Conservation (phyloP, 2,329 filamentous ascomycete genomes). For the Bipolaris oryzae region DNA sequence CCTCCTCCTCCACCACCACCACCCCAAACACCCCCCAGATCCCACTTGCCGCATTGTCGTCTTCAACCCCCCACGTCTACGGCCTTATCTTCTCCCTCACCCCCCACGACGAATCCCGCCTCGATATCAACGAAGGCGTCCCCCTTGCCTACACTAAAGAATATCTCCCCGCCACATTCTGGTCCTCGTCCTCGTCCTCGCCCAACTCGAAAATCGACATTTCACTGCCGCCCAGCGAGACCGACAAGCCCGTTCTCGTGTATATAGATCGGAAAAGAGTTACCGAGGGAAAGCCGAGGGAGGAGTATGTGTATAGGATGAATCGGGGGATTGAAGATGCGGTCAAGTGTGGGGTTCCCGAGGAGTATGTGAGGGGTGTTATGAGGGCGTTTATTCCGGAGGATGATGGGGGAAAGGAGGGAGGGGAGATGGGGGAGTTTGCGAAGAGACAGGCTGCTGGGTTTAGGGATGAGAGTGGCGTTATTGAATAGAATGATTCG, state of each 20-base stretch:
- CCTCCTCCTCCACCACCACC: neutral
- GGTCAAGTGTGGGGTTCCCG: conserved; percentile 59
- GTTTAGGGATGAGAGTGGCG: conserved; percentile 44
- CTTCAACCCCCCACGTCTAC: conserved; percentile 43
- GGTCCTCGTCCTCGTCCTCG: conserved; percentile 28
- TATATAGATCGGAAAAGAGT: conserved; percentile 62
- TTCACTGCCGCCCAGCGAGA: conserved; percentile 18
- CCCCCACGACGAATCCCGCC: conserved; percentile 31
- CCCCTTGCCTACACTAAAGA: conserved; percentile 66
- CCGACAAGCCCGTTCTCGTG: conserved; percentile 56
- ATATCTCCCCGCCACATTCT: conserved; percentile 52
- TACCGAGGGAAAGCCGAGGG: conserved; percentile 50
- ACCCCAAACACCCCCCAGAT: neutral
- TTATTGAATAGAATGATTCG: conserved; percentile 17
- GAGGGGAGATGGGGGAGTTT: conserved; percentile 20
- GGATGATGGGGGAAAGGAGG: conserved; percentile 19
- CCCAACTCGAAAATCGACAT: conserved; percentile 26
- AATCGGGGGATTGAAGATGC: conserved; percentile 68
- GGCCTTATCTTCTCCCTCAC: conserved; percentile 44
- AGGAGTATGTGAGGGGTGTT: conserved; percentile 60
- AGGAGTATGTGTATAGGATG: conserved; percentile 69
- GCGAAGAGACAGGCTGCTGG: conserved; percentile 47
- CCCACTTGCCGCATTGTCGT: neutral
- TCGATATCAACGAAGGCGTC: conserved; percentile 64
- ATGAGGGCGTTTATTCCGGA: conserved; percentile 60